Base-by-base conservation (phyloP, 345 rosid genomes). In the Gossypioides kirkii region DNA sequence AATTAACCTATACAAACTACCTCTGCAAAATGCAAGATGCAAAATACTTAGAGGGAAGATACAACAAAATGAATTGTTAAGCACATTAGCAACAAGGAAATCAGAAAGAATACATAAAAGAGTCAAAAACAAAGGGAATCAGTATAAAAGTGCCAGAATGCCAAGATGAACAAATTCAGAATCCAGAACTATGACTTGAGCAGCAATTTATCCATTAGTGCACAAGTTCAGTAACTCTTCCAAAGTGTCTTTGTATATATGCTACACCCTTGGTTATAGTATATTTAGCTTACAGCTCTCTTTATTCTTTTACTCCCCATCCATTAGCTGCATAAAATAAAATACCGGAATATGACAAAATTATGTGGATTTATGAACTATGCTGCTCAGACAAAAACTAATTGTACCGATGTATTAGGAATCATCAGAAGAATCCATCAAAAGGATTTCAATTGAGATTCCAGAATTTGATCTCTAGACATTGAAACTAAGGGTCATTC, bases 1-100 rank as follows among this genome's bases (percentile, higher is more conserved):
- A 80, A 94, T 61, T 80, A 94, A 78, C 85, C 96, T 87, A 77
- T 94, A 94, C 87, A 94, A 84, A 80, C 98, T 94, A 77, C 98
- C 98, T 86, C 98, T 94, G 96, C 87, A 87, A 70, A 75, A 81
- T 42, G 75, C 17, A 77, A 73, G 71, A 73, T 28, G 62, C 18
- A 50, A 63, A 62, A 17, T 50, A 20, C 70, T 63, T n/a, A 23
- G 61, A 43, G 1, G 53, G 2, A 20, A 73, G 43, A 74, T 45
- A 46, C 56, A 53, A 10, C 59, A 70, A n/a, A 55, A 62, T 49
- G 25, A 61, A 61, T 10, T 52, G 54, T 14, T 47, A 56, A 46
- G 38, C 45, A 28, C 1, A 14, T 62, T 32, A 43, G 32, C 64
- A 69, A 46, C 11, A 3, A 50, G 20, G 25, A 70, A 52, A 41